Conservation (phyloP, 352 stramenopile species). For the Sclerospora graminicola region DNA sequence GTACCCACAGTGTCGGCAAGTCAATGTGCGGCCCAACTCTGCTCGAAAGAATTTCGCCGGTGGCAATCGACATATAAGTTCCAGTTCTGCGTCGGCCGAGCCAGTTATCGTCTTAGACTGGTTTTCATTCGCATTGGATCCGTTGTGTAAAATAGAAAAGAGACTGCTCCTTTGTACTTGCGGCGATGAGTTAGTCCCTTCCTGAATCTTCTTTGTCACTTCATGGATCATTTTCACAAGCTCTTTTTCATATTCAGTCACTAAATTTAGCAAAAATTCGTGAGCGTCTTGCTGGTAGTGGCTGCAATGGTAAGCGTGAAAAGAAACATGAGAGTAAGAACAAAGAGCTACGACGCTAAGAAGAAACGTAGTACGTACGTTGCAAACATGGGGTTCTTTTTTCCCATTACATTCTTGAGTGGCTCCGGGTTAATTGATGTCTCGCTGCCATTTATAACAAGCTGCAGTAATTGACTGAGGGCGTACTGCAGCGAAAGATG, state of each 20-base stretch:
- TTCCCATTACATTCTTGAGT: constrained; percentile 71
- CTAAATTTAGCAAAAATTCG: constrained; percentile 76
- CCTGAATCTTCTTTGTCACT: constrained; percentile 23
- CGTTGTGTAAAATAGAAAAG: constrained; percentile 52
- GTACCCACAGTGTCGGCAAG: constrained; percentile 67
- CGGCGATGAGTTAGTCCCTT: constrained; percentile 12
- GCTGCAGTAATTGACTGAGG: constrained; percentile 44
- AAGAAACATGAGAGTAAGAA: constrained; percentile 7
- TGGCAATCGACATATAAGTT: constrained; percentile 45
- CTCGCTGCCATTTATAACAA: constrained; percentile 54
- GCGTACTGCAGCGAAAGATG: constrained; percentile 45
- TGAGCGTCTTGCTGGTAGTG: constrained; percentile 82
- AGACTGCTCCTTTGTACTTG: constrained; percentile 33
- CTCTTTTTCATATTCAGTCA: constrained; percentile 82
- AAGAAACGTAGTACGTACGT: constrained; percentile 36
- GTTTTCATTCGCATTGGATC: constrained; percentile 4
- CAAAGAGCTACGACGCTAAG: background rate
- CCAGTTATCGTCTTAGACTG: constrained; percentile 5
- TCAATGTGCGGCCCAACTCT: constrained; percentile 66
- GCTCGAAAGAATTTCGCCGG: constrained; percentile 72
- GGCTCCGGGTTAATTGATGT: constrained; percentile 64
- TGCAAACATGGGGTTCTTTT: constrained; percentile 69
- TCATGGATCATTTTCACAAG: constrained; percentile 38
- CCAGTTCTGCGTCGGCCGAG: constrained; percentile 15
- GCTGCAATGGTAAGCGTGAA: constrained; percentile 16